Base-by-base conservation (phyloP, 139 green algal species). In the Penium margaritaceum region DNA sequence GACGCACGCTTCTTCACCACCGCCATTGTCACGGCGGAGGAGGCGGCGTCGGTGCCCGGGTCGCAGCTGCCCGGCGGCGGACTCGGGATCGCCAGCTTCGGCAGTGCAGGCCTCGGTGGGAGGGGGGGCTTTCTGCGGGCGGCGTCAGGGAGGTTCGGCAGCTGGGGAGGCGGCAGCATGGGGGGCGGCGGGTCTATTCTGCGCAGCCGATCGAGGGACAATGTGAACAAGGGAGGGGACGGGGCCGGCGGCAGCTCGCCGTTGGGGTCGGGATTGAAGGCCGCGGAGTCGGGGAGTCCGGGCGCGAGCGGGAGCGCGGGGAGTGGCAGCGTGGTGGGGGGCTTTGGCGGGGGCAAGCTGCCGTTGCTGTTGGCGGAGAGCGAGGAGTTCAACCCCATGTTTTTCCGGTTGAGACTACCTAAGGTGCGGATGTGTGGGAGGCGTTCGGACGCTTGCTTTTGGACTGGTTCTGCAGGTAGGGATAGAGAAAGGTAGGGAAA, bases 361-460 rank as follows among this genome's bases (percentile, higher is more conserved):
- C n/a, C n/a, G n/a, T 60, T 60, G 47, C 47, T 60, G 47, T 5
- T 60, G 15, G n/a, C 29, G 47, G 47, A 60, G 14, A 24, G 47
- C 47, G 47, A 24, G 15, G 47, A 60, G 15, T 60, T 60, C 47
- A 60, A 60, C 47, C 47, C 47, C 3, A 24, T 24, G n/a, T 33
- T 60, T n/a, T 60, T 60, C 47, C 47, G 47, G 5, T 33, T 60
- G 47, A 60, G 47, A 24, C 47, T 60, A 5, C 47, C 47, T n/a
- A 60, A 60, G 47, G 47, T 60, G 47, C 47, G 47, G 47, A 24
- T n/a, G n/a, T n/a, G n/a, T n/a, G n/a, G n/a, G n/a, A n/a, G n/a
- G n/a, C n/a, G n/a, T n/a, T n/a, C n/a, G n/a, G n/a, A n/a, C n/a
- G n/a, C n/a, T n/a, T n/a, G n/a, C n/a, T n/a, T n/a, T n/a, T n/a